Evolutionary conservation across 108 stramenopile species (phyloP), one percentile per base, ranked within the genome.

Genomic region (Schizochytrium sp.): DNA sequence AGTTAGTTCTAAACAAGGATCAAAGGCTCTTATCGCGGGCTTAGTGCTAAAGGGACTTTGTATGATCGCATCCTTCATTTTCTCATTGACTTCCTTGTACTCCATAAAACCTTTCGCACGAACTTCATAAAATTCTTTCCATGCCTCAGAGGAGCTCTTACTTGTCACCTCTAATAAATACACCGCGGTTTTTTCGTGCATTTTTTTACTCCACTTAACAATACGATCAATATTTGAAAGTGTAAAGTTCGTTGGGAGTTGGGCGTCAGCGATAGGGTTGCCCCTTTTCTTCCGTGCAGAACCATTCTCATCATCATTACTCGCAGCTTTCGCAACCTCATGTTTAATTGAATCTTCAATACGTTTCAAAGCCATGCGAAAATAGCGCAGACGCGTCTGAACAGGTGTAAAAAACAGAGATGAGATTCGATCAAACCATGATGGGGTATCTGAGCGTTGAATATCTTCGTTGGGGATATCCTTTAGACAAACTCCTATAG

Each of bases 211-310:
- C 76, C 76, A 83, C 53, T 46, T 28, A 3, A 83, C 76, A 8
- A 83, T 42, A n/a, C 28, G 47, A n/a, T 17, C 2, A 10, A 83
- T 55, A 55, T 83, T 83, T 7, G 15, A 40, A 17, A 83, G 76
- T 13, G 76, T 83, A 42, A 83, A 83, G 76, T 83, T 83, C 2
- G 76, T 83, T 47, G 76, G 76, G 15, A 83, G 55, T 13, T 10
- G 15, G 12, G 40, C 12, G 7, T 8, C 28, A 5, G 10, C 15
- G 50, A 7, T 83, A 40, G 47, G 50, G 0, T 83, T 83, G 72
- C 5, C 8, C 57, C 57, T 10, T 10, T 17, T 58, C 13, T 17
- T 58, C 13, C 57, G 10, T 58, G 57, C 13, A 10, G 57, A 10
- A 17, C 57, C 13, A 10, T 10, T 17, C 57, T 10, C 57, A 10